A percentile compares a stretch with the other conserved stretches of the same genome.
Evolutionary conservation across 2,329 filamentous ascomycete species (phyloP).

Genomic region (Akanthomyces uredinophilus): DNA sequence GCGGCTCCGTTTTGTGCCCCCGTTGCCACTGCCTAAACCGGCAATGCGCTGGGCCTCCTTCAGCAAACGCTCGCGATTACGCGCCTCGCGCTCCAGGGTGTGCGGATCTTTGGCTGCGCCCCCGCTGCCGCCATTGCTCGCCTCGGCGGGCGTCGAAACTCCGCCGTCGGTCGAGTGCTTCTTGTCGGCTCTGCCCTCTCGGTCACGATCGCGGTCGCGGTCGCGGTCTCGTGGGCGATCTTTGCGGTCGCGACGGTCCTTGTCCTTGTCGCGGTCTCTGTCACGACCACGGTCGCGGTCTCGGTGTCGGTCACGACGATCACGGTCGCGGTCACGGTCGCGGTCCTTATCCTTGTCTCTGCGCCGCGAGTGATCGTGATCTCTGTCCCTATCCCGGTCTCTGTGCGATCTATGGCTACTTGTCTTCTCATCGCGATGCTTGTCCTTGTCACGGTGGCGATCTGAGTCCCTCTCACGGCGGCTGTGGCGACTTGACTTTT

Average conservation of each 20-base stretch:
- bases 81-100: constrained; percentile 62
- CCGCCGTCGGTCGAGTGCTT: constrained; percentile 24
- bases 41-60: constrained; percentile 65
- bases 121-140: constrained; percentile 18
- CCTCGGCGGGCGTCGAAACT: constrained; percentile 24
- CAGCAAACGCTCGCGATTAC: constrained; percentile 60
- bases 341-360: constrained; percentile 25
- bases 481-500: constrained; percentile 54
- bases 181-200: constrained; percentile 24
- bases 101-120: constrained; percentile 50
- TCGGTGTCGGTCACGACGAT: constrained; percentile 18
- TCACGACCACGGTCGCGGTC: constrained; percentile 28
- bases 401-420: constrained; percentile 37
- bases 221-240: constrained; percentile 14
- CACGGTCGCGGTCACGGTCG: constrained; percentile 26
- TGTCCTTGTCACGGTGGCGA: constrained; percentile 40
- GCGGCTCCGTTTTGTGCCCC: constrained; percentile 46
- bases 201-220: constrained; percentile 24
- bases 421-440: constrained; percentile 40
- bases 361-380: constrained; percentile 24
- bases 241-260: no score
- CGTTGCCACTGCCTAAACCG: constrained; percentile 42
- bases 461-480: constrained; percentile 50
- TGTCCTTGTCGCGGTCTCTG: constrained; percentile 28
- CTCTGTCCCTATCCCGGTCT: constrained; percentile 34